A percentile compares a stretch with the other conserved stretches of the same genome.
Conservation (phyloP, 163 green algal genomes). For the Scenedesmus sp. region DNA sequence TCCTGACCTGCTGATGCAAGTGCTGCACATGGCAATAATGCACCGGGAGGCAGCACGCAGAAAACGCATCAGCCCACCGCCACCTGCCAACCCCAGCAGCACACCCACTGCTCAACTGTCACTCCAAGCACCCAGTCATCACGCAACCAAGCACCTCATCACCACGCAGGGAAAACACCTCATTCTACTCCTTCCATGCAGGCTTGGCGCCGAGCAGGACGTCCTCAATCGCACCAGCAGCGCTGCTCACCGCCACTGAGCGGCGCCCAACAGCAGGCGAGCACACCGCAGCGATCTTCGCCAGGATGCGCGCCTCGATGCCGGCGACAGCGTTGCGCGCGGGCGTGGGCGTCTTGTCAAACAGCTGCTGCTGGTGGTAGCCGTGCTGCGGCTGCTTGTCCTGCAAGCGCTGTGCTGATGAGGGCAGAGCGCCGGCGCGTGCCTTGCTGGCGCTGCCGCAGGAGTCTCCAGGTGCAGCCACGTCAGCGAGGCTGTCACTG, state of each 20-base stretch:
- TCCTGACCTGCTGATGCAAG: too few species aligned
- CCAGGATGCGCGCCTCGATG: slow-evolving; percentile 43
- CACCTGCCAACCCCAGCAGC: too few species aligned
- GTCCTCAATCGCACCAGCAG: not conserved
- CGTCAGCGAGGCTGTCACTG: slow-evolving; percentile 18
- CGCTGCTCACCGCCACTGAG: not conserved
- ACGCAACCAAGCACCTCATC: too few species aligned
- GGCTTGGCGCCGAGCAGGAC: not conserved
- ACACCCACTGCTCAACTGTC: too few species aligned
- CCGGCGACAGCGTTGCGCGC: slow-evolving; percentile 4
- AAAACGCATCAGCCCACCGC: too few species aligned
- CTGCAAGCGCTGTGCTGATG: not conserved
- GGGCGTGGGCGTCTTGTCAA: slow-evolving; percentile 35
- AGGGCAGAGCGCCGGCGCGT: not conserved
- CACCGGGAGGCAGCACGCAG: too few species aligned
- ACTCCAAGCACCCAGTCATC: too few species aligned
- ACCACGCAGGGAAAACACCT: too few species aligned
- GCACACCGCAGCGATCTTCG: slow-evolving; percentile 51
- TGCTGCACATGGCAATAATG: too few species aligned
- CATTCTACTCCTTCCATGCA: slow-evolving; percentile 3
- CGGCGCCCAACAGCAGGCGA: slow-evolving; percentile 13
- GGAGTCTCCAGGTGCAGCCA: not conserved
- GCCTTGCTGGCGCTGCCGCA: slow-evolving; percentile 1
- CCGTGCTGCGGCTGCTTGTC: not conserved
- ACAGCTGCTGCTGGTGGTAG: slow-evolving; percentile 14